Conservation (phyloP, 78 protist species). For the Planoprotostelium fungivorum region DNA sequence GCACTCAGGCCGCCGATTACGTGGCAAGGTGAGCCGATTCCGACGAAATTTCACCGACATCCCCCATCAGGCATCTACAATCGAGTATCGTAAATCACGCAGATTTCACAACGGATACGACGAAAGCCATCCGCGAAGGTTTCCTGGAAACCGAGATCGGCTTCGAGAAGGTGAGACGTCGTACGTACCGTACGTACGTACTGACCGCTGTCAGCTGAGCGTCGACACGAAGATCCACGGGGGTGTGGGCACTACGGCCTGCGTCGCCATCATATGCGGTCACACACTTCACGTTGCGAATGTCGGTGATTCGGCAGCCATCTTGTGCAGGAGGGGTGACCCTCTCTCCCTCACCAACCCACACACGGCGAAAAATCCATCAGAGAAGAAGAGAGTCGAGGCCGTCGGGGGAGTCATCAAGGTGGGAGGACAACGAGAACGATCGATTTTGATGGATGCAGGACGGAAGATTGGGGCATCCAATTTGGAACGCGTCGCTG, state of each 20-base stretch:
- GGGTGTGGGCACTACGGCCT: not conserved
- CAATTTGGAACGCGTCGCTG: not conserved
- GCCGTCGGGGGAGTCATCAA: not conserved
- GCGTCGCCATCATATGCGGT: not conserved
- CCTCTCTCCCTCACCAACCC: not conserved
- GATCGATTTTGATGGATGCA: no score
- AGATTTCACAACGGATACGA: not conserved
- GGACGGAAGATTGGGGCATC: not conserved
- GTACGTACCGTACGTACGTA: no score
- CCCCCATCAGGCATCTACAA: not conserved
- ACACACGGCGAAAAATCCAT: not conserved
- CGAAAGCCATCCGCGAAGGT: not conserved
- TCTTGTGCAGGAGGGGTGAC: not conserved
- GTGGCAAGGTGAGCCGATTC: not conserved
- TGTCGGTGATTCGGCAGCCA: not conserved
- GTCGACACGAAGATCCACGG: not conserved
- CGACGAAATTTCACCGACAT: not conserved
- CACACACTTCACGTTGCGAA: not conserved
- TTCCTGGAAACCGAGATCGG: not conserved
- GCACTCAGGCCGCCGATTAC: not conserved
- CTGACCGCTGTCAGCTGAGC: no score
- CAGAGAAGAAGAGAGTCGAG: not conserved
- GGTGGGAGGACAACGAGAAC: no score
- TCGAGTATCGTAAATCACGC: not conserved
- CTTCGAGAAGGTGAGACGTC: not conserved